Evolutionary conservation across 2,329 filamentous ascomycete genomes (phyloP).

Genomic region (Fusarium sp.): DNA sequence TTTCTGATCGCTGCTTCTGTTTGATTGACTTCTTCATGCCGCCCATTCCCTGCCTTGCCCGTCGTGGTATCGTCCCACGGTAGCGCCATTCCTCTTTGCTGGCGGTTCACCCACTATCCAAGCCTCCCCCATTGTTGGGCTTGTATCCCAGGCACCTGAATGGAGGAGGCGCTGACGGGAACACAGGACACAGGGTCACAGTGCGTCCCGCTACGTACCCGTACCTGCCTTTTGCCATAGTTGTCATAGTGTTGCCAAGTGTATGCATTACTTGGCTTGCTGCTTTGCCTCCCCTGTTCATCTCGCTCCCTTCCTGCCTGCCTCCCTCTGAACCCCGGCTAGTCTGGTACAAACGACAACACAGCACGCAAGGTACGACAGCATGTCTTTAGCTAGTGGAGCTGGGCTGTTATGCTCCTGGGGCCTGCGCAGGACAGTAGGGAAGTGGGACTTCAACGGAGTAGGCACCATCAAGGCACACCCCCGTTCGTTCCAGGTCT

Average conservation of each 20-base stretch:
- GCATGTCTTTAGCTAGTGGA: constrained; percentile 26
- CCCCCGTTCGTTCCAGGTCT: constrained; percentile 34
- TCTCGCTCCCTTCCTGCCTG: constrained; percentile 20
- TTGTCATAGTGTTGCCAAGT: constrained; percentile 25
- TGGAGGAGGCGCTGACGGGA: constrained; percentile 10
- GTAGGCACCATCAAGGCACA: constrained; percentile 20
- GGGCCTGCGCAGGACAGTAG: constrained; percentile 8
- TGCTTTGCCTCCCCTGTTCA: constrained; percentile 8
- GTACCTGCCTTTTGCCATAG: constrained; percentile 22
- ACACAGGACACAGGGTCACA: constrained; percentile 30
- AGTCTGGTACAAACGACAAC: constrained; percentile 37
- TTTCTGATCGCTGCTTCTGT: constrained; percentile 40
- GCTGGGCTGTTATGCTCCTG: constrained; percentile 3
- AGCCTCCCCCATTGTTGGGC: constrained; percentile 32
- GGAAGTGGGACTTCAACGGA: constrained; percentile 13
- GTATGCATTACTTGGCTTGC: constrained; percentile 23
- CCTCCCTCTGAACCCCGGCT: constrained; percentile 30
- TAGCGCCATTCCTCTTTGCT: constrained; percentile 45
- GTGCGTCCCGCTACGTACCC: constrained; percentile 27
- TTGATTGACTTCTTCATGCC: constrained; percentile 43
- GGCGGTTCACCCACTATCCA: constrained; percentile 33
- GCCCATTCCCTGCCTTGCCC: constrained; percentile 32
- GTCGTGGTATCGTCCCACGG: constrained; percentile 45
- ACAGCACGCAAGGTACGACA: constrained; percentile 35
- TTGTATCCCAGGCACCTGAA: constrained; percentile 11